phyloP scores from a whole-genome alignment of 176 grass and related monocot species.

The Lolium multiflorum region DNA sequence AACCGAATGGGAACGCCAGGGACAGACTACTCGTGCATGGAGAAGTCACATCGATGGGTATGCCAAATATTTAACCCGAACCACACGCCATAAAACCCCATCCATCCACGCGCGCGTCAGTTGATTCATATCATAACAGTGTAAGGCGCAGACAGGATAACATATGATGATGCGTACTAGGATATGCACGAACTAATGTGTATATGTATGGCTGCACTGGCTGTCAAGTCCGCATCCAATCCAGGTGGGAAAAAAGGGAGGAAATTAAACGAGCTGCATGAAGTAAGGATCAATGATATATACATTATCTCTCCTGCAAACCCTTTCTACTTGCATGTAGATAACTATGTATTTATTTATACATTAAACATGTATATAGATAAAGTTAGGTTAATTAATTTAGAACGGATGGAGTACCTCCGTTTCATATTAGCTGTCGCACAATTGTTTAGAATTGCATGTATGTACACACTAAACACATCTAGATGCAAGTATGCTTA shows the following conservation, averaged over 20 bases:
- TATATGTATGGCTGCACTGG: neutral
- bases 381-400: too few relatives aligned
- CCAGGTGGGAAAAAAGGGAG: neutral
- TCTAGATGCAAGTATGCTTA: too few relatives aligned
- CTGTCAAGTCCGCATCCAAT: neutral
- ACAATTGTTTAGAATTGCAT: too few relatives aligned
- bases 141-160: neutral
- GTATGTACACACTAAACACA: too few relatives aligned
- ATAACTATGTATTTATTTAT: too few relatives aligned
- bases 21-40: neutral
- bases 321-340: too few relatives aligned
- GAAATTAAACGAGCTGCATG: neutral
- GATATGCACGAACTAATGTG: neutral
- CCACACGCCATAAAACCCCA: neutral
- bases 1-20: neutral
- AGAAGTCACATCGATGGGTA: neutral
- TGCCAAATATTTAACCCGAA: neutral
- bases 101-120: neutral
- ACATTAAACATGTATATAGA: too few relatives aligned
- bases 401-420: too few relatives aligned
- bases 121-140: neutral
- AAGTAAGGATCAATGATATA: too few relatives aligned
- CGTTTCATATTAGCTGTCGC: too few relatives aligned
- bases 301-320: too few relatives aligned
- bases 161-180: constrained; percentile 10